phyloP scores from a whole-genome alignment of 2,329 filamentous ascomycete genomes.

The Apiospora marii region DNA sequence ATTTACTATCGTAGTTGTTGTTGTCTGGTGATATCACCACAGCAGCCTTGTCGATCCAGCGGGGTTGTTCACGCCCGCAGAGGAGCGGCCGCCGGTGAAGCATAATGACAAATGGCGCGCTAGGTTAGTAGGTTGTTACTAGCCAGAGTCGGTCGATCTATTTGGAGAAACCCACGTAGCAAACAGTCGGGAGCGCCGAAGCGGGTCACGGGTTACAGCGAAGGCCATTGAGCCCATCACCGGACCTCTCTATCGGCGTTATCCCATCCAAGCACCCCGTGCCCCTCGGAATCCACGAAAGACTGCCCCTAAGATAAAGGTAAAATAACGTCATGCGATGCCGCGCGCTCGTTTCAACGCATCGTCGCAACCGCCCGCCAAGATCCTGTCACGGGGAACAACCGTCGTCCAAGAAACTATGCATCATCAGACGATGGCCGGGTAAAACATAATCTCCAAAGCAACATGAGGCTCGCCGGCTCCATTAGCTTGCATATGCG shows the following conservation, averaged over 20 bases:
- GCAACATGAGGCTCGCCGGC: background rate
- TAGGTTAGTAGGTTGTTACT: background rate
- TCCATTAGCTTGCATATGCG: conserved; percentile 9
- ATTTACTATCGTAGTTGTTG: background rate
- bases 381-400: background rate
- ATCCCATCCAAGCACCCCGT: background rate
- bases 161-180: conserved; percentile 14
- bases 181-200: conserved; percentile 9
- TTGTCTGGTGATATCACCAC: background rate
- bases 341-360: background rate
- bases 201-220: conserved; percentile 8
- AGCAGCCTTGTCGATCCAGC: background rate
- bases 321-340: background rate
- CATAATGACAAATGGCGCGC: background rate
- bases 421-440: background rate
- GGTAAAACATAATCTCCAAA: background rate
- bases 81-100: conserved; percentile 7
- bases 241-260: conserved; percentile 12
- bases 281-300: background rate
- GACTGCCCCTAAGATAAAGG: background rate
- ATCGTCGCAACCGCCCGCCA: background rate
- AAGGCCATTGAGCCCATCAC: background rate
- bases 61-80: background rate
- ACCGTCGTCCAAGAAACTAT: background rate
- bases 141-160: conserved; percentile 2